phyloP scores from a whole-genome alignment of 805 yeast genomes.

The Candida takata region DNA sequence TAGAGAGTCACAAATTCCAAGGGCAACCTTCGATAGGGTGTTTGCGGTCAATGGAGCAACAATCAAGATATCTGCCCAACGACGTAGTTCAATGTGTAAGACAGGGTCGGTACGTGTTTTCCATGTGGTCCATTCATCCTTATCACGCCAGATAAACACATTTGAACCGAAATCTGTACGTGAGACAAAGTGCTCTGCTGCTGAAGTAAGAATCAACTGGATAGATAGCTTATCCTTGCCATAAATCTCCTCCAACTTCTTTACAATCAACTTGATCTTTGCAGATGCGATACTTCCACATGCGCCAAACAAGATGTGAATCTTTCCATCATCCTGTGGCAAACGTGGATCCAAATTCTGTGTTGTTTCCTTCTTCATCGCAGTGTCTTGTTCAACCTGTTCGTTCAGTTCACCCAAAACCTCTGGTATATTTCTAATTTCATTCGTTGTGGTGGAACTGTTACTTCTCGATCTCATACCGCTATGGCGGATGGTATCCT shows the following conservation, averaged over 20 bases:
- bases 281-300: constrained; percentile 85
- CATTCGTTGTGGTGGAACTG: constrained; percentile 15
- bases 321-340: constrained; percentile 79
- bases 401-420: constrained; percentile 7
- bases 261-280: constrained; percentile 71
- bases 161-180: constrained; percentile 47
- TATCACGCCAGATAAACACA: constrained; percentile 86
- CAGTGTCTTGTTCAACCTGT: neutral
- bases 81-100: constrained; percentile 84
- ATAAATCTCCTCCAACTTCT: constrained; percentile 73
- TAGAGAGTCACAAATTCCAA: constrained; percentile 89
- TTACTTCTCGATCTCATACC: constrained; percentile 28
- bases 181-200: constrained; percentile 74
- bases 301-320: constrained; percentile 79
- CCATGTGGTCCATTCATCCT: constrained; percentile 94
- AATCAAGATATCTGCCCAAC: constrained; percentile 93
- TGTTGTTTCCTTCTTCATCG: constrained; percentile 30
- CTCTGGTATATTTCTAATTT: constrained; percentile 8
- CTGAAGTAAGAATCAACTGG: constrained; percentile 77
- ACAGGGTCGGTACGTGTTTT: constrained; percentile 81
- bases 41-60: constrained; percentile 96
- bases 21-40: constrained; percentile 79
- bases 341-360: constrained; percentile 54
- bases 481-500: constrained; percentile 54
- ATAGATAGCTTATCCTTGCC: constrained; percentile 70